phyloP scores from a whole-genome alignment of 2,329 filamentous ascomycete genomes.

The Fusarium torreyae region DNA sequence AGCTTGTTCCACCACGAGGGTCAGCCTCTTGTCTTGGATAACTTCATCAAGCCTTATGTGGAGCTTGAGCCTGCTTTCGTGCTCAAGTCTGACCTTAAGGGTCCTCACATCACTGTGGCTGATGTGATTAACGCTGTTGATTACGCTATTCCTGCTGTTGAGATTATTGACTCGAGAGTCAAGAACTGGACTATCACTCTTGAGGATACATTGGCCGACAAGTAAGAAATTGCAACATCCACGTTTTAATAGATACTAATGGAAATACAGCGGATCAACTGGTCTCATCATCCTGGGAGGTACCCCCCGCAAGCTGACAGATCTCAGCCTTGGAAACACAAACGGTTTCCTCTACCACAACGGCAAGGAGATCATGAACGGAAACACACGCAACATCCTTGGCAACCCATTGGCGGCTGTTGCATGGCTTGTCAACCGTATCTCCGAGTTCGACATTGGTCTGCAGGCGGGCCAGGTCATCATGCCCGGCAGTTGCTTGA shows the following conservation, averaged over 20 bases:
- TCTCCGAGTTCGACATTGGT: constrained; percentile 44
- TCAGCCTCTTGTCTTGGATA: constrained; percentile 33
- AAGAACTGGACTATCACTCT: constrained; percentile 49
- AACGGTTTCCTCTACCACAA: constrained; percentile 45
- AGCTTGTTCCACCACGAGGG: constrained; percentile 49
- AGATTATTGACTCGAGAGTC: constrained; percentile 51
- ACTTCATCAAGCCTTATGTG: constrained; percentile 49
- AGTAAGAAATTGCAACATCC: constrained; percentile 16
- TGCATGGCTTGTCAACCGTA: constrained; percentile 48
- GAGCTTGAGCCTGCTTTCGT: constrained; percentile 51
- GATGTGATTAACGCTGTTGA: constrained; percentile 51
- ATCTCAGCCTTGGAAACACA: constrained; percentile 45
- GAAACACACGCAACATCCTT: constrained; percentile 49
- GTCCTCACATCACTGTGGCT: constrained; percentile 48
- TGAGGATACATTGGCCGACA: constrained; percentile 49
- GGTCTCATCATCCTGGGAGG: constrained; percentile 49
- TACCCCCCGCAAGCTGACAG: constrained; percentile 42
- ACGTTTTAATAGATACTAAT: neutral
- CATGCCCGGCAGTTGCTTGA: constrained; percentile 47
- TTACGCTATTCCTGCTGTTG: constrained; percentile 50
- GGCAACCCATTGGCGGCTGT: constrained; percentile 46
- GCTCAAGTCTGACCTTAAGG: constrained; percentile 44
- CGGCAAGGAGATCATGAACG: constrained; percentile 45
- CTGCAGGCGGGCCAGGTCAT: constrained; percentile 46
- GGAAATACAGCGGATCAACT: constrained; percentile 29